Percentiles rank a stretch among this genome's conserved stretches.
Evolutionary conservation across 805 yeast genomes (phyloP).

Genomic region (Ogataea glucozyma): DNA sequence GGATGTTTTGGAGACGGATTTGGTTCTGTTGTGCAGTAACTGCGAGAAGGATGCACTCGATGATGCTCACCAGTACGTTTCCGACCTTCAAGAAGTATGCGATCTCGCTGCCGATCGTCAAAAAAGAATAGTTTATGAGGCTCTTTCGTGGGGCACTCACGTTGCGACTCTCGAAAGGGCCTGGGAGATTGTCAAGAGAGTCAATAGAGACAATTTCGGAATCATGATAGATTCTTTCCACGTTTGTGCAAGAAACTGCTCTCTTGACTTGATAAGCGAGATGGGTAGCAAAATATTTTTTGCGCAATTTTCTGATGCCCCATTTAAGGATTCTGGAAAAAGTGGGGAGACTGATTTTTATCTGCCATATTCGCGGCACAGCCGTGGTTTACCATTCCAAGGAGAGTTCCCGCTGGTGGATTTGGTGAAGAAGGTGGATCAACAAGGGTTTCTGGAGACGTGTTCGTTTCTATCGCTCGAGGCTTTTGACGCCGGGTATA

Average conservation of each 20-base stretch:
- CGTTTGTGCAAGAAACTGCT: slow-evolving; percentile 5
- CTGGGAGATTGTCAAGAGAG: slow-evolving; percentile 6
- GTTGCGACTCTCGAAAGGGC: slow-evolving; percentile 4
- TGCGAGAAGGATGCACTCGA: slow-evolving; percentile 5
- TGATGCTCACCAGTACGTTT: slow-evolving; percentile 3
- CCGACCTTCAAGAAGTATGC: slow-evolving; percentile 2
- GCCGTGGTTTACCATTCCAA: slow-evolving; percentile 6
- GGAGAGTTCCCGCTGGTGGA: slow-evolving; percentile 10
- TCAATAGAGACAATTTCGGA: slow-evolving; percentile 8
- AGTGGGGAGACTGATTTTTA: not conserved
- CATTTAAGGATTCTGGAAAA: too few relatives aligned
- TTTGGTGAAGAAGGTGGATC: slow-evolving; percentile 1
- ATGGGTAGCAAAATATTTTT: slow-evolving; percentile 8
- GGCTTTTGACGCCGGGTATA: slow-evolving; percentile 8
- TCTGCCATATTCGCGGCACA: slow-evolving; percentile 4
- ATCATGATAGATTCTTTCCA: slow-evolving; percentile 9
- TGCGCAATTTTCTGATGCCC: slow-evolving; percentile 7
- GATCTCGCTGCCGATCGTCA: slow-evolving; percentile 2
- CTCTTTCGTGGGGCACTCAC: slow-evolving; percentile 10
- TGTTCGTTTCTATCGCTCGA: slow-evolving; percentile 6
- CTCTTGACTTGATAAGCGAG: slow-evolving; percentile 4
- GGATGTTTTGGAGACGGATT: slow-evolving; percentile 6
- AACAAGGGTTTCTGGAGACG: not conserved
- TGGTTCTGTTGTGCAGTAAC: slow-evolving; percentile 6
- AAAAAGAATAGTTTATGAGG: slow-evolving; percentile 6